These are phyloP conservation scores for Podaxis pistillaris DNA, from an alignment of 768 basidiomycete species.

Conservation along the genomic window DNA sequence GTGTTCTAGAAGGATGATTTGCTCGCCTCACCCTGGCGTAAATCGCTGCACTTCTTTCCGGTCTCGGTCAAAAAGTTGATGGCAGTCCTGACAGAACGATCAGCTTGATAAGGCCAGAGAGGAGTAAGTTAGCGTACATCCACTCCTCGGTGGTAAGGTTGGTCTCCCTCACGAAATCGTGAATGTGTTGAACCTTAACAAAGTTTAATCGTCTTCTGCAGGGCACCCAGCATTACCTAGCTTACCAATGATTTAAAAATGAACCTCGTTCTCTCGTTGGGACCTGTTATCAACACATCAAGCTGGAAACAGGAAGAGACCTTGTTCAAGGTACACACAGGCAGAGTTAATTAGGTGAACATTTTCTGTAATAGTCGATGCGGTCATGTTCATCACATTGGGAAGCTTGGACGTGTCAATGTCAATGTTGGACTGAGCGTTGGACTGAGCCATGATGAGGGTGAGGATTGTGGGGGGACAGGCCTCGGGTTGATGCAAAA, in stretches of 20 bases:
- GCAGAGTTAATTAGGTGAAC: slow-evolving; percentile 38
- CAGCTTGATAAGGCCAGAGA: slow-evolving; percentile 4
- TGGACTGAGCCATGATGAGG: slow-evolving; percentile 21
- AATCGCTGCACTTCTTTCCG: slow-evolving; percentile 69
- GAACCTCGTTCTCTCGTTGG: slow-evolving; percentile 41
- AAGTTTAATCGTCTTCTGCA: neutral
- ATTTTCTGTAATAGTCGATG: slow-evolving; percentile 40
- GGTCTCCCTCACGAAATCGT: slow-evolving; percentile 73
- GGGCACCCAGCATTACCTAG: neutral
- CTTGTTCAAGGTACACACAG: slow-evolving; percentile 27
- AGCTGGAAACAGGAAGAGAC: neutral
- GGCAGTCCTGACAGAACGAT: slow-evolving; percentile 37
- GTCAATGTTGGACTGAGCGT: slow-evolving; percentile 27
- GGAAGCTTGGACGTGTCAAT: slow-evolving; percentile 41
- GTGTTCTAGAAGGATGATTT: slow-evolving; percentile 48
- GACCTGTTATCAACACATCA: slow-evolving; percentile 25
- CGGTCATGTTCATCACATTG: slow-evolving; percentile 37
- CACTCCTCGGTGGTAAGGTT: slow-evolving; percentile 82
- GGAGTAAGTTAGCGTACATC: slow-evolving; percentile 43
- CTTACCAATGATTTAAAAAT: slow-evolving; percentile 41
- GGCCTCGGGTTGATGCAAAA: neutral
- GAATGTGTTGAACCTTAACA: slow-evolving; percentile 61
- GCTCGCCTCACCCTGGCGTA: slow-evolving; percentile 50
- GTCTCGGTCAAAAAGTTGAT: slow-evolving; percentile 76
- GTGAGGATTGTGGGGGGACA: neutral